These are phyloP conservation scores for Phytopythium oedochilum DNA, from an alignment of 352 stramenopile genomes.

Conservation along the genomic window DNA sequence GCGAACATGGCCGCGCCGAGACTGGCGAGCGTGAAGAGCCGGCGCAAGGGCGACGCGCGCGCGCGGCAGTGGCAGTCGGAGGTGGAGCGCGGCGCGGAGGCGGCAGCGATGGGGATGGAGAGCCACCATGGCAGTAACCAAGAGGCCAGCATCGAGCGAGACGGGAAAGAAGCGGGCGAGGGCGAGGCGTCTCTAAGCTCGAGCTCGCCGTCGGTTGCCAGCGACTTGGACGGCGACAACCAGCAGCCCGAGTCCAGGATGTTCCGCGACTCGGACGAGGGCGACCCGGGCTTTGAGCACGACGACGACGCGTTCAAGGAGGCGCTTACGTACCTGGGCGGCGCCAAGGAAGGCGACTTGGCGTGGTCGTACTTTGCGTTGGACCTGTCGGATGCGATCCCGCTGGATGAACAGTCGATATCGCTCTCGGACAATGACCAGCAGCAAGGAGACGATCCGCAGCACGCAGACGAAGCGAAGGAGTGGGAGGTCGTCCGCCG, in stretches of 20 bases:
- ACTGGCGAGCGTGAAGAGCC: not conserved
- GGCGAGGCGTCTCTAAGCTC: not conserved
- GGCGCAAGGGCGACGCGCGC: not conserved
- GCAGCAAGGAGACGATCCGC: not conserved
- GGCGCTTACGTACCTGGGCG: not conserved
- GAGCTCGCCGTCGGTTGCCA: not conserved
- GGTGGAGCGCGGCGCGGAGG: not conserved
- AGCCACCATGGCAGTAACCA: too few relatives aligned
- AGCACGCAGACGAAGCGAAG: not conserved
- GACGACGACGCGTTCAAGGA: not conserved
- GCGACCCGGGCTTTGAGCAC: not conserved
- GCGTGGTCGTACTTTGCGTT: not conserved
- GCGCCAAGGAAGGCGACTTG: not conserved
- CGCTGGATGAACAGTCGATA: not conserved
- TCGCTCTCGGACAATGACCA: not conserved
- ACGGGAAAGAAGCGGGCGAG: not conserved
- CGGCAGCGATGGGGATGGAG: not conserved
- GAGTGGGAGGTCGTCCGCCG: not conserved
- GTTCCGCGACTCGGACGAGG: not conserved
- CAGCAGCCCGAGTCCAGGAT: not conserved
- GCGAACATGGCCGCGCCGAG: constrained; percentile 7
- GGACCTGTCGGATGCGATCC: not conserved
- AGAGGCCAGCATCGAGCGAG: not conserved
- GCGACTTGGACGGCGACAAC: not conserved
- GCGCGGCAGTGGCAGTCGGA: not conserved